phyloP scores from a whole-genome alignment of 2,329 filamentous ascomycete genomes.

The Cercospora berteroae region DNA sequence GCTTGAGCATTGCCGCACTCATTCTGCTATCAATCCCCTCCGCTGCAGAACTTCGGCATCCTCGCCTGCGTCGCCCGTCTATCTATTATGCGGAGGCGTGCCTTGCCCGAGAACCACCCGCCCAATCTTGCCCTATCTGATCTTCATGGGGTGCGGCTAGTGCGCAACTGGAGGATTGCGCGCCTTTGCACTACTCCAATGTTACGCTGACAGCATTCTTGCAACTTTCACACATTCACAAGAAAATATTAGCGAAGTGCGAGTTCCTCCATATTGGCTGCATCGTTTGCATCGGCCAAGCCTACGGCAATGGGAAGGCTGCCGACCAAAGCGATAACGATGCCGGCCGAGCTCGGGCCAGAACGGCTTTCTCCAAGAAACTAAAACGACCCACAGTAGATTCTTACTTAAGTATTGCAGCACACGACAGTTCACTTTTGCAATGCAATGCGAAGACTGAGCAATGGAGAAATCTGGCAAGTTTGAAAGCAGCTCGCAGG shows the following conservation, averaged over 20 bases:
- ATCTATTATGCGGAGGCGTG: not conserved
- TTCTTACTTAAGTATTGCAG: constrained; percentile 3
- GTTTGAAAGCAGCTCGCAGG: not conserved
- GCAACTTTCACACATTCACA: not conserved
- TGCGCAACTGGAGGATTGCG: not conserved
- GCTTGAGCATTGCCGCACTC: not conserved
- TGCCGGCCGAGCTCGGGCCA: not conserved
- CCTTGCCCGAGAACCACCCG: not conserved
- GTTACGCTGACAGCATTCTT: not conserved
- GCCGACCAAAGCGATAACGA: constrained; percentile 5
- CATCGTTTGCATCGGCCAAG: not conserved
- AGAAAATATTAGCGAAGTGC: not conserved
- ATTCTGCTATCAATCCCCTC: not conserved
- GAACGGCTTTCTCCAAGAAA: constrained; percentile 1
- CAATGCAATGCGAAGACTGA: not conserved
- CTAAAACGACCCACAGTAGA: not conserved
- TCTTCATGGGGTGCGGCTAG: not conserved
- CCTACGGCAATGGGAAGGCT: constrained; percentile 3
- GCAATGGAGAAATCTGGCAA: constrained; percentile 11
- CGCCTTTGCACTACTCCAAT: not conserved
- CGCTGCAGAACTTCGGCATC: constrained; percentile 1
- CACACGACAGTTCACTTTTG: not conserved
- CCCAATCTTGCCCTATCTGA: constrained; percentile 3
- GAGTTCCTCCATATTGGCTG: not conserved
- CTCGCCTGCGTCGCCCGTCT: not conserved